Base-by-base conservation (phyloP, 2,329 filamentous ascomycete genomes). In the Botryotinia globosa region DNA sequence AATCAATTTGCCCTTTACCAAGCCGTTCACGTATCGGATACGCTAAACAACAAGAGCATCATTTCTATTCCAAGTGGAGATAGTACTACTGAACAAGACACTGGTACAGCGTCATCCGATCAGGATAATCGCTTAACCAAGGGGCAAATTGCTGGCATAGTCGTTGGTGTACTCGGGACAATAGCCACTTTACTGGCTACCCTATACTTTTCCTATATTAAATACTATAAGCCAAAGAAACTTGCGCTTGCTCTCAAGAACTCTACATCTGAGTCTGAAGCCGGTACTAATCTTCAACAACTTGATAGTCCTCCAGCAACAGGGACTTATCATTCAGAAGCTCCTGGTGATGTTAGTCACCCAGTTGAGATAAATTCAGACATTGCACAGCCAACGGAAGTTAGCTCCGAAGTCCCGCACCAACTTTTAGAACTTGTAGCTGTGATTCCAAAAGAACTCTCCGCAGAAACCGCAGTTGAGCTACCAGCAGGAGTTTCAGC, bases 331-430 rank as follows among this genome's bases (percentile, higher is more conserved):
- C 80, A 81, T 32, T 85, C 80, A 64, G 86, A 84, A 72, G 83
- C 82, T n/a, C 37, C 42, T 62, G 22, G 37, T 16, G 16, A 42
- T 48, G 82, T 85, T 10, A 81, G 83, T 14, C 82, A 82, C 51
- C 79, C 34, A 1, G 14, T 54, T 44, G 66, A 45, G n/a, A 44
- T 69, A 59, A 44, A 59, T n/a, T 44, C 66, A 86, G 87, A 72
- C 84, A 85, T 51, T 83, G 83, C 22, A 85, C 88, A 75, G 86
- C 88, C 79, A 9, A 75, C 75, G 0, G 79, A 80, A 75, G 75
- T 80, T 32, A 76, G 69, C 14, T 76, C 77, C 9, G 76, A 78
- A 56, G 74, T 73, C 9, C 66, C 74, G 12, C 74, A 78, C 63
- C 78, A 77, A 67, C 73, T 74, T 20, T 77, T 77, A 64, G 78